Evolutionary conservation across 306 rosid genomes (phyloP).

Genomic region (Cicer pinnatifidum): DNA sequence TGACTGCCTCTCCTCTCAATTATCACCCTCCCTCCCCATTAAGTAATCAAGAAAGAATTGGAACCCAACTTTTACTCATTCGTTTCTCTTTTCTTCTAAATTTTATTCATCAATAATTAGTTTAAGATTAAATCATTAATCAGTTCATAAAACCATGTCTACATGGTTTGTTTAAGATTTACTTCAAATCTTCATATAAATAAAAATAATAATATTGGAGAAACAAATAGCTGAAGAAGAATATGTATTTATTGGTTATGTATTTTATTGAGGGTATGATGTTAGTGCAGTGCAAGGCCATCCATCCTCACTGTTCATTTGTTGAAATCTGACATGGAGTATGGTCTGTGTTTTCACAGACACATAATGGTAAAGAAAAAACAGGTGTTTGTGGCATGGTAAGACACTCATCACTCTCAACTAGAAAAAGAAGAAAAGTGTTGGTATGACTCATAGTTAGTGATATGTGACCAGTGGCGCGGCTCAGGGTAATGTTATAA

Average conservation of each 20-base stretch:
- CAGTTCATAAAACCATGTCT: slow-evolving; percentile 27
- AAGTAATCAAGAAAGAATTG: slow-evolving; percentile 41
- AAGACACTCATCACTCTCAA: slow-evolving; percentile 46
- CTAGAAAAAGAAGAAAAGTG: slow-evolving; percentile 27
- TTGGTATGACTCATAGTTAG: too few species aligned
- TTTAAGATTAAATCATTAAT: slow-evolving; percentile 23
- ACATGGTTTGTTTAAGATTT: slow-evolving; percentile 23
- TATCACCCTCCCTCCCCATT: slow-evolving; percentile 41
- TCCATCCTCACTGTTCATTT: slow-evolving; percentile 45
- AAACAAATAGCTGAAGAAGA: slow-evolving; percentile 35
- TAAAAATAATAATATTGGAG: neutral
- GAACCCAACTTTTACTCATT: slow-evolving; percentile 43
- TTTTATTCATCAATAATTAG: slow-evolving; percentile 33
- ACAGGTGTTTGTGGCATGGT: slow-evolving; percentile 55
- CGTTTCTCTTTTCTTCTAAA: slow-evolving; percentile 41
- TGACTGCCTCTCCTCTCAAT: slow-evolving; percentile 46
- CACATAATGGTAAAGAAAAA: slow-evolving; percentile 56
- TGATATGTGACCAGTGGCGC: too few species aligned
- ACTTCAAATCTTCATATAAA: slow-evolving; percentile 26
- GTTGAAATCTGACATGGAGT: slow-evolving; percentile 54
- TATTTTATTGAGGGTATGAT: slow-evolving; percentile 40
- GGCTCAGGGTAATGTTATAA: too few species aligned
- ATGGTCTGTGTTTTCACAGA: slow-evolving; percentile 67
- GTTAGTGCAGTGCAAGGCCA: slow-evolving; percentile 37
- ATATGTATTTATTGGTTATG: slow-evolving; percentile 22